Percentiles rank a stretch among this genome's conserved stretches.
Evolutionary conservation across 768 basidiomycete genomes (phyloP).

Genomic region (Rhodotorula taiwanensis): DNA sequence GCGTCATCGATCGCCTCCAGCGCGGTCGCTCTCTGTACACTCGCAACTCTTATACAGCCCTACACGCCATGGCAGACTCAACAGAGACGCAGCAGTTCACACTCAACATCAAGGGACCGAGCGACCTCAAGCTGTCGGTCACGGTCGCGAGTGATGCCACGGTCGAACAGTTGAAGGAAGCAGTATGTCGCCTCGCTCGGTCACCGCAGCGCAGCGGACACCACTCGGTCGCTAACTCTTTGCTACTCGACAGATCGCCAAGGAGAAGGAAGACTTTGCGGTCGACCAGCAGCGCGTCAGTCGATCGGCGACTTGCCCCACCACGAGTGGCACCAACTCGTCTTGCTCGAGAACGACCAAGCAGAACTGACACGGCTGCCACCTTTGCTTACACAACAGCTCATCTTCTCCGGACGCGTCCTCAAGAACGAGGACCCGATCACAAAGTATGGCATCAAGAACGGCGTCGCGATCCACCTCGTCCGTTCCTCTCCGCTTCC

Average conservation of each 20-base stretch:
- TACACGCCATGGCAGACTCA: conserved; percentile 14
- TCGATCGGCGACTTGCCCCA: too few species aligned
- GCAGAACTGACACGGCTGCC: not conserved
- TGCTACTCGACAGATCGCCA: not conserved
- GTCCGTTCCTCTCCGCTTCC: too few species aligned
- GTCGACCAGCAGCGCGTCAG: conserved; percentile 63
- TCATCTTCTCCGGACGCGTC: conserved; percentile 80
- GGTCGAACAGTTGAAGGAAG: conserved; percentile 81
- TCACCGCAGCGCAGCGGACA: too few species aligned
- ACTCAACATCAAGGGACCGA: conserved; percentile 45
- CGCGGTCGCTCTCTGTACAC: not conserved
- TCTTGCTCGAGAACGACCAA: too few species aligned
- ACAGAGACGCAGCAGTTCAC: conserved; percentile 7
- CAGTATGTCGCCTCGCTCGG: conserved; percentile 74
- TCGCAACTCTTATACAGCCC: not conserved
- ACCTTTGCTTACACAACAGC: conserved; percentile 13
- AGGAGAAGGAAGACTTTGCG: conserved; percentile 21
- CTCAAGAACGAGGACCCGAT: conserved; percentile 42
- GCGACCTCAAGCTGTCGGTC: conserved; percentile 83
- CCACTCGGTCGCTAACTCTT: not conserved
- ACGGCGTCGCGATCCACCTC: conserved; percentile 30
- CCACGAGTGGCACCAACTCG: not conserved
- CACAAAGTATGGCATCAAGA: conserved; percentile 25
- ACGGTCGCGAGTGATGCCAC: conserved; percentile 73
- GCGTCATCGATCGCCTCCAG: not conserved